Conservation (phyloP, 73 alveolate species). For the Durusdinium trenchii region DNA sequence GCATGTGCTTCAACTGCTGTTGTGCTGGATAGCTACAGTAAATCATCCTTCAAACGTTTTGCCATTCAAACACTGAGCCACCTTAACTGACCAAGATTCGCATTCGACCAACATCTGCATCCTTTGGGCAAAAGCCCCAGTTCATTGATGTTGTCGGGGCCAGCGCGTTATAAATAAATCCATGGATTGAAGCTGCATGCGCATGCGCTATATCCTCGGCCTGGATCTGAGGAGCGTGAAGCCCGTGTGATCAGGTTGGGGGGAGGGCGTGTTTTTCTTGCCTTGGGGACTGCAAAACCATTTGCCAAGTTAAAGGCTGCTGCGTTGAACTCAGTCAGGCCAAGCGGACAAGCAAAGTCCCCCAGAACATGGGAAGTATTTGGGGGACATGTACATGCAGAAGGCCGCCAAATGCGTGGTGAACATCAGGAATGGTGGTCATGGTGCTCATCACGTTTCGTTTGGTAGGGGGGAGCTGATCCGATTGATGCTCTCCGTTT, state of each 20-base stretch:
- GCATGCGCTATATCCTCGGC: slow-evolving; percentile 54
- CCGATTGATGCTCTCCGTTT: slow-evolving; percentile 3
- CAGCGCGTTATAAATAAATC: slow-evolving; percentile 58
- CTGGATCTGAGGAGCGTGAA: slow-evolving; percentile 8
- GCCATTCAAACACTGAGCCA: too few species aligned
- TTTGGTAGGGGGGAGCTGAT: slow-evolving; percentile 67
- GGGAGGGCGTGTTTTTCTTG: too few species aligned
- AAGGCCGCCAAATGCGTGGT: slow-evolving; percentile 34
- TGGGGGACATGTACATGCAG: slow-evolving; percentile 55
- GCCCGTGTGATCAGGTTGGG: too few species aligned
- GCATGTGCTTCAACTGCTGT: slow-evolving; percentile 23
- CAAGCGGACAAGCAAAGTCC: slow-evolving; percentile 55
- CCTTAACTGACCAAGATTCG: slow-evolving; percentile 48
- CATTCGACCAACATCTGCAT: slow-evolving; percentile 35
- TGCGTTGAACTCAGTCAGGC: neutral
- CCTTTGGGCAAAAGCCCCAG: slow-evolving; percentile 55
- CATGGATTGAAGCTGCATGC: slow-evolving; percentile 58
- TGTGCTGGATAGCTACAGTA: too few species aligned
- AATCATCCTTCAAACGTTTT: too few species aligned
- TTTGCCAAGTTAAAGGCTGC: neutral
- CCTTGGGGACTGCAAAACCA: neutral
- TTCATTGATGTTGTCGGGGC: slow-evolving; percentile 33
- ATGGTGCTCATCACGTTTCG: slow-evolving; percentile 37
- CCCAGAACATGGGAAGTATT: slow-evolving; percentile 57
- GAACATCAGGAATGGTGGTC: slow-evolving; percentile 47